phyloP scores from a whole-genome alignment of 495 filamentous ascomycete genomes.

The Pseudevernia furfuracea region DNA sequence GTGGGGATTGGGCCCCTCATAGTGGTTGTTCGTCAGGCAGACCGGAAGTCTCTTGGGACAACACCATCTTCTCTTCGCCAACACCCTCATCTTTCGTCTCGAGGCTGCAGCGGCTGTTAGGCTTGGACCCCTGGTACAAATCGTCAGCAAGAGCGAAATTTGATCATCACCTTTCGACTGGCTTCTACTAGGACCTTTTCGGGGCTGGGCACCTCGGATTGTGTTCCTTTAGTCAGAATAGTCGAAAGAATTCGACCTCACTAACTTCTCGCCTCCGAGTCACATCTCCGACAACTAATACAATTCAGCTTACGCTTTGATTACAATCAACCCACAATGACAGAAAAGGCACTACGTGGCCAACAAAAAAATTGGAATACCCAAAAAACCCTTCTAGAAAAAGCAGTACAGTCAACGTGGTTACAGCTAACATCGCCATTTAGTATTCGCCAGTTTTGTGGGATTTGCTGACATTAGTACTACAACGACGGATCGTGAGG shows the following conservation, averaged over 20 bases:
- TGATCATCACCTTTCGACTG: not conserved
- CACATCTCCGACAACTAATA: not conserved
- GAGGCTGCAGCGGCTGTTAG: not conserved
- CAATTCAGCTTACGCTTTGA: not conserved
- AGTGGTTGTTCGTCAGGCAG: not conserved
- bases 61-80: not conserved
- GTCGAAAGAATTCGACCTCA: not conserved
- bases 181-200: not conserved
- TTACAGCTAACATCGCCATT: not conserved
- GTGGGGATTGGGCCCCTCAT: not conserved
- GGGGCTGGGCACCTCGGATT: not conserved
- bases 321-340: slow-evolving; percentile 1
- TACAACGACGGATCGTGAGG: not conserved
- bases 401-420: not conserved
- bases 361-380: not conserved
- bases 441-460: not conserved
- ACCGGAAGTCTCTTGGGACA: not conserved
- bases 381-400: not conserved
- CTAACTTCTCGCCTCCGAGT: not conserved
- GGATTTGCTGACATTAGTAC: not conserved
- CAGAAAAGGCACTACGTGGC: not conserved
- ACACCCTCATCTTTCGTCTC: not conserved
- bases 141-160: not conserved
- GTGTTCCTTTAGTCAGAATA: not conserved
- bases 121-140: not conserved